Conservation (phyloP, 1,139 yeast genomes). For the Geotrichum australiense region DNA sequence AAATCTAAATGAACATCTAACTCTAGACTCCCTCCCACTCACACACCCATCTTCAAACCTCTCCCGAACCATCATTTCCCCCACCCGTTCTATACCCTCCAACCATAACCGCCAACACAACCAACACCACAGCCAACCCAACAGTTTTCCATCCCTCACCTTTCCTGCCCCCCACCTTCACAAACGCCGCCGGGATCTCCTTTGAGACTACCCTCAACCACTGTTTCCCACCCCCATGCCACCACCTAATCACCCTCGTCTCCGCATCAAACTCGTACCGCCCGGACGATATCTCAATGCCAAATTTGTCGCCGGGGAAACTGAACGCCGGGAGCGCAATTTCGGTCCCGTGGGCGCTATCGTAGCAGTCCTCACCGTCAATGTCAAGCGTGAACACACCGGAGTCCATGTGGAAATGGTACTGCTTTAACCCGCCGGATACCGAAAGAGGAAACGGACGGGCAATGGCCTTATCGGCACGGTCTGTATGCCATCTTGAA, state of each 20-base stretch:
- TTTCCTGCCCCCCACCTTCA: too few relatives aligned
- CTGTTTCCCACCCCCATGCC: slow-evolving; percentile 45
- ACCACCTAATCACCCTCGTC: slow-evolving; percentile 62
- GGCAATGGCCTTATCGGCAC: slow-evolving; percentile 64
- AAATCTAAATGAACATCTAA: too few relatives aligned
- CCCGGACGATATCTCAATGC: slow-evolving; percentile 49
- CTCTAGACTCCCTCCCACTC: too few relatives aligned
- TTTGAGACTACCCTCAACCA: slow-evolving; percentile 19
- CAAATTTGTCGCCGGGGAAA: slow-evolving; percentile 41
- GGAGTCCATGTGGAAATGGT: slow-evolving; percentile 49
- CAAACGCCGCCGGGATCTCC: slow-evolving; percentile 2
- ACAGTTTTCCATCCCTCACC: too few relatives aligned
- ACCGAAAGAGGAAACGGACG: slow-evolving; percentile 66
- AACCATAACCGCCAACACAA: too few relatives aligned
- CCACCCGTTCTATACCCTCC: too few relatives aligned
- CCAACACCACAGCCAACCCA: too few relatives aligned
- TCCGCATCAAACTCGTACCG: slow-evolving; percentile 44
- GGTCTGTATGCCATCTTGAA: slow-evolving; percentile 44
- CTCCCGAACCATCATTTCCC: too few relatives aligned
- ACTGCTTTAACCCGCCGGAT: slow-evolving; percentile 44
- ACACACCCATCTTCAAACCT: too few relatives aligned
- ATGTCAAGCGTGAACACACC: slow-evolving; percentile 46
- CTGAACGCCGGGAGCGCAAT: slow-evolving; percentile 67
- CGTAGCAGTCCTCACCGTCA: slow-evolving; percentile 20
- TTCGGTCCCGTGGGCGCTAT: slow-evolving; percentile 48